Evolutionary conservation across 139 green algal species (phyloP), one percentile per base, ranked within the genome.

Genomic region (Edaphochlamys debaryana): DNA sequence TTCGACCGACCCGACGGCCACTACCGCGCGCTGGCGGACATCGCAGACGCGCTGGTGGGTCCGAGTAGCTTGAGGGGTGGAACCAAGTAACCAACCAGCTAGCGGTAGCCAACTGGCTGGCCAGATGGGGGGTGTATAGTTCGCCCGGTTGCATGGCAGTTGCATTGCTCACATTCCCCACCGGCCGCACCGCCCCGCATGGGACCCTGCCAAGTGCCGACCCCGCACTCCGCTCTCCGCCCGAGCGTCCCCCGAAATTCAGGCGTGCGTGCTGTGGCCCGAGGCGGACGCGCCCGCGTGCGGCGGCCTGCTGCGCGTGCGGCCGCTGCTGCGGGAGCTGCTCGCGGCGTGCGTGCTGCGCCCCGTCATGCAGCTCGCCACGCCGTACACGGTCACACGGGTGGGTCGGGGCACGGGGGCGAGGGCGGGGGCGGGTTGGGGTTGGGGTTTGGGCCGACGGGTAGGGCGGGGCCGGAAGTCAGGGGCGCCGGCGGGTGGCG

Each of bases 241-340:
- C n/a, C n/a, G n/a, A n/a, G n/a, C n/a, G n/a, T n/a, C n/a, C n/a
- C n/a, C n/a, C n/a, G n/a, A n/a, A n/a, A n/a, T n/a, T n/a, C 76
- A 82, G 76, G 76, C 64, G 1, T 73, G 84, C 25, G 50, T 95
- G 52, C 52, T 96, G 74, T 89, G 92, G 34, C 69, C 67, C 32
- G 40, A 69, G 2, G 91, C 93, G 62, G 64, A 85, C n/a, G n/a
- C n/a, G n/a, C n/a, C n/a, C n/a, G 84, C 25, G 50, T 95, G 52
- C 52, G 95, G 74, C 88, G 92, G 34, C 69, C 67, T 32, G 40
- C 67, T 2, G 91, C 93, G 62, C 58, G 83, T 94, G 34, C 85
- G 89, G 0, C 72, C 85, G 27, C 79, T 95, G 50, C 73, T 88
- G 62, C 85, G 93, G 6, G 94, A 97, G 84, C 82, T 97, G 80